Percentiles rank a stretch among this genome's conserved stretches.
These are phyloP conservation scores for Thalia dealbata DNA, from an alignment of 176 grass and related monocot species.

Conservation along the genomic window DNA sequence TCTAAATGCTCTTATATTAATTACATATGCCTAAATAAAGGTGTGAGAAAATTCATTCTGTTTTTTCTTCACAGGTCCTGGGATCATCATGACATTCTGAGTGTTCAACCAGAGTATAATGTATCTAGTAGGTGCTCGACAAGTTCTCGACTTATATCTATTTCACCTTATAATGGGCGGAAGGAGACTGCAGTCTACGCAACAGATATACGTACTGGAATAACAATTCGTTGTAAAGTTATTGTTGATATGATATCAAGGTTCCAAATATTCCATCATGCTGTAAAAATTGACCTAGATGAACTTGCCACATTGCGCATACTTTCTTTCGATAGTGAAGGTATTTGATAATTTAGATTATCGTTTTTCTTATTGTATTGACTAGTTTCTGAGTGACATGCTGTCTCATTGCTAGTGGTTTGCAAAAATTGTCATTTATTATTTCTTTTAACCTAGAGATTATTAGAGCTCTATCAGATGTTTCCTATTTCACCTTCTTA, in stretches of 20 bases:
- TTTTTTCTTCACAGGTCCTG: slow-evolving; percentile 45
- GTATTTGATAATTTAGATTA: slow-evolving; percentile 19
- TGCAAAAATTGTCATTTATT: background rate
- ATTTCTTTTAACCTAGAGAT: background rate
- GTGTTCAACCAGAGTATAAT: slow-evolving; percentile 83
- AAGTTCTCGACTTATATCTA: slow-evolving; percentile 60
- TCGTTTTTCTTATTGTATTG: background rate
- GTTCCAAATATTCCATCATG: slow-evolving; percentile 86
- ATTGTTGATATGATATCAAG: slow-evolving; percentile 74
- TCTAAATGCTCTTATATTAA: background rate
- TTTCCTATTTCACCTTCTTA: background rate
- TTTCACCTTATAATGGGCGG: slow-evolving; percentile 60
- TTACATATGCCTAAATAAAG: background rate
- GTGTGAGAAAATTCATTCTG: too few species aligned
- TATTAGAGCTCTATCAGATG: background rate
- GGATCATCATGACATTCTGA: slow-evolving; percentile 92
- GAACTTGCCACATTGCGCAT: slow-evolving; percentile 70
- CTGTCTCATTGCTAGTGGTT: background rate
- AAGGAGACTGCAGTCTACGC: slow-evolving; percentile 95
- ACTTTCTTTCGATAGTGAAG: slow-evolving; percentile 77
- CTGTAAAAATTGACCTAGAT: slow-evolving; percentile 92
- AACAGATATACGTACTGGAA: slow-evolving; percentile 65
- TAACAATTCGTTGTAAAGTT: slow-evolving; percentile 84
- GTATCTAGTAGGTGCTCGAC: slow-evolving; percentile 73
- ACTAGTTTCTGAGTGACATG: background rate